Base-by-base conservation (phyloP, 768 basidiomycete genomes). In the Gyrodon lividus region DNA sequence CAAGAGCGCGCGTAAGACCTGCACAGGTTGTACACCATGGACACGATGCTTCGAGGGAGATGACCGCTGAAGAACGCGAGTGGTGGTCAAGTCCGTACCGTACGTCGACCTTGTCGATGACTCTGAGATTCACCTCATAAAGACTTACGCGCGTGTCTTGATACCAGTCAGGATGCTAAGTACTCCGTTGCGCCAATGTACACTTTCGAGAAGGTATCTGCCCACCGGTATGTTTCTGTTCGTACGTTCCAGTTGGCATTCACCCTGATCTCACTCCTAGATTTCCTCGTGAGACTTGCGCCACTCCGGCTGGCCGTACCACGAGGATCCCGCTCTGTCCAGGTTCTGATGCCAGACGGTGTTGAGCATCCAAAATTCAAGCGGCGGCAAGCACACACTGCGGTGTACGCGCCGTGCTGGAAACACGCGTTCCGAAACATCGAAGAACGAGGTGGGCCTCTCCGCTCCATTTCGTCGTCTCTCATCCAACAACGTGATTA, bases 1-100 rank as follows among this genome's bases (percentile, higher is more conserved):
- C 86, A 4, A 69, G 66, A 24, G 65, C 79, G 2, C 61, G 59
- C 22, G 59, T 75, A 6, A 48, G 69, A 59, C 40, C 68, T 55
- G 49, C 59, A 55, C 56, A 61, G 58, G 47, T 58, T 60, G 43
- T 23, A 40, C 19, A 41, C 52, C 45, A 24, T 41, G 61, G 66
- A 28, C 35, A 67, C 41, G 77, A 81, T 53, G 46, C 50, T 14
- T 77, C 76, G 12, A 74, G 85, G 28, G 73, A 72, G 51, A 91
- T 90, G 89, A 75, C 79, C 0, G 59, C 62, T 37, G 72, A 81
- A 58, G 88, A 91, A 70, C 72, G 78, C 57, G 65, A 66, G 23
- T 88, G 84, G 81, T 86, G 80, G 81, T 77, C 86, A 10, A 88
- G 81, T 63, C 88, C 89, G 48, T 92, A 90, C 67, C 74, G 89